Evolutionary conservation across 179 eudicot species (phyloP).

Genomic region (Pouteria campechiana): DNA sequence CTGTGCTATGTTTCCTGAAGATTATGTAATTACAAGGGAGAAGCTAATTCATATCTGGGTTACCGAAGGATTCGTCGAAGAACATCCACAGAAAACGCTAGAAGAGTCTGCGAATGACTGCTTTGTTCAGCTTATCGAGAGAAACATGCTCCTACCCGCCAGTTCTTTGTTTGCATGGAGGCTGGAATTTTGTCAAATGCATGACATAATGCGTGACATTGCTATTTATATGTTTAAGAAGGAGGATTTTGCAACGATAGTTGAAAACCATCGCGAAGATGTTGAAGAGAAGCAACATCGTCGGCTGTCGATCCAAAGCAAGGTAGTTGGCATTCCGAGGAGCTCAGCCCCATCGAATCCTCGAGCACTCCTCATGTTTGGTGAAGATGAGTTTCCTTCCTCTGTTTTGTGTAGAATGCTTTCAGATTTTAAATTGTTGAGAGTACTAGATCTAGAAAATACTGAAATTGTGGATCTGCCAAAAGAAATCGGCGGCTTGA

Average conservation of each 20-base stretch:
- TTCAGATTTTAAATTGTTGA: background rate
- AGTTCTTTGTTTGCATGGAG: background rate
- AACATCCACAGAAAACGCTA: background rate
- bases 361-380: background rate
- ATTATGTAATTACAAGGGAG: slow-evolving; percentile 1
- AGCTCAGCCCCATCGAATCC: background rate
- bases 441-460: slow-evolving; percentile 1
- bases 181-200: background rate
- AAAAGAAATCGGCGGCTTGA: background rate
- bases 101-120: background rate
- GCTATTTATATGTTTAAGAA: background rate
- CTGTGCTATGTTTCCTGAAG: background rate
- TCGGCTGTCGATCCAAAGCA: background rate
- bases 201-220: background rate
- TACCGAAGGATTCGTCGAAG: slow-evolving; percentile 1
- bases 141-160: background rate
- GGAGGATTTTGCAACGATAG: background rate
- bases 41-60: slow-evolving; percentile 4
- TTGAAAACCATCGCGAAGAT: background rate
- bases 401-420: background rate
- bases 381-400: background rate
- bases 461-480: background rate
- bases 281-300: background rate
- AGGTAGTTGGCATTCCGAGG: background rate
- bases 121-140: background rate